Percentiles rank a stretch among this genome's conserved stretches.
phyloP scores from a whole-genome alignment of 495 filamentous ascomycete species.

The Podospora pseudocomata region DNA sequence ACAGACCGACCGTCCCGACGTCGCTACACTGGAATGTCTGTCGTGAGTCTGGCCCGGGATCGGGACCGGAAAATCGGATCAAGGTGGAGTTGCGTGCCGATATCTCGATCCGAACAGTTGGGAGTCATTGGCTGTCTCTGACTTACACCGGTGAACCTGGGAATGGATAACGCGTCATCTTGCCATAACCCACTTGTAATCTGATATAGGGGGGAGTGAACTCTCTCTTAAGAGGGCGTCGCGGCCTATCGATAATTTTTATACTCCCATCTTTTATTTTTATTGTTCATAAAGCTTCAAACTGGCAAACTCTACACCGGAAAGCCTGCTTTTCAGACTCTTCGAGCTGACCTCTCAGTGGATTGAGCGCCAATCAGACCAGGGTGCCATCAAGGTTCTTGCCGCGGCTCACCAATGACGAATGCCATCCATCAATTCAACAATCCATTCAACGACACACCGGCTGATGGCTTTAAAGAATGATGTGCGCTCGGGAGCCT shows the following conservation, averaged over 20 bases:
- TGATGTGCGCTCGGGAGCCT: neutral
- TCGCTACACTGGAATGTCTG: neutral
- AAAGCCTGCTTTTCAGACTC: neutral
- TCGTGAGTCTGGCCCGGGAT: neutral
- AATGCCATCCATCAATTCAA: neutral
- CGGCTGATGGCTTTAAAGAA: neutral
- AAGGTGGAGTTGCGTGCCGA: neutral
- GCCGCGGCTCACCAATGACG: neutral
- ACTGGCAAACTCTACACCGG: neutral
- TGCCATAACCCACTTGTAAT: neutral
- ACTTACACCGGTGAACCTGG: no score
- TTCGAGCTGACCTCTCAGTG: neutral
- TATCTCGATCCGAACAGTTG: neutral
- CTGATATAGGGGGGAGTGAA: neutral
- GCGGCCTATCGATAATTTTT: neutral
- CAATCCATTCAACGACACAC: neutral
- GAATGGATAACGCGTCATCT: neutral
- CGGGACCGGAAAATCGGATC: slow-evolving; percentile 8
- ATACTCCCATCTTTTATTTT: neutral
- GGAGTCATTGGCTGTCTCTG: neutral
- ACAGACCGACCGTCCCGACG: neutral
- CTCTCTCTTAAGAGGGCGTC: neutral
- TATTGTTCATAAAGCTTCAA: no score
- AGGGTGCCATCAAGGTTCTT: neutral
- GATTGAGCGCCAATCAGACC: neutral